Base-by-base conservation (phyloP, 495 filamentous ascomycete species). In the Parmelia sp. region DNA sequence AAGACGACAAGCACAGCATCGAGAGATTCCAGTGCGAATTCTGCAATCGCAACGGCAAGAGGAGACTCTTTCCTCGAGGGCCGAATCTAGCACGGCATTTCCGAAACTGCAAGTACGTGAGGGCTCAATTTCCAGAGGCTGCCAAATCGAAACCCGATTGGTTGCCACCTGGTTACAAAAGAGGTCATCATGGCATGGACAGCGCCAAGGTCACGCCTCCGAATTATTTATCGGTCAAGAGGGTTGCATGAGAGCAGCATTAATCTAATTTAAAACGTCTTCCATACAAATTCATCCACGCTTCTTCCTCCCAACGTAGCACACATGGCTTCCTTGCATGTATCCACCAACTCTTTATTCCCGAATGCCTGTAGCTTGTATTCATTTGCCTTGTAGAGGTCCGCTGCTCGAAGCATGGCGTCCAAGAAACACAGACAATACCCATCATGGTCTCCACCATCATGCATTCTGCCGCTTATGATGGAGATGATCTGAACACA, bases 371-470 rank as follows among this genome's bases (percentile, higher is more conserved):
- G 31, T 55, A 47, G 25, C 27, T 45, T 57, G 10, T 58, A 39
- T 23, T 59, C 59, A 15, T 55, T 63, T 23, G 65, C 59, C 35
- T 40, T 60, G 29, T 36, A 63, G 33, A 56, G 29, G 63, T 72
- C 71, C 19, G 71, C 71, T 51, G 61, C 61, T 36, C 47, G 23
- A 15, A 71, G n/a, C 4, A 72, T 44, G 5, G 27, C 31, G 8
- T 71, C 67, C 4, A 64, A 58, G 42, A 63, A 71, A 53, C 67
- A 72, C 15, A 71, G 40, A 60, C 69, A 72, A 17, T 58, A 51
- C 33, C 67, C 61, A 39, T 61, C 61, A 10, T 42, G 61, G n/a
- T 56, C 36, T 31, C 37, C 39, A 29, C 65, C 62, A 44, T 57
- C 64, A 47, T 72, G 69, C n/a, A 57, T 64, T 57, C 58, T 56